phyloP scores from a whole-genome alignment of 1,284 basidiomycete genomes.

The Marasmius sp. region DNA sequence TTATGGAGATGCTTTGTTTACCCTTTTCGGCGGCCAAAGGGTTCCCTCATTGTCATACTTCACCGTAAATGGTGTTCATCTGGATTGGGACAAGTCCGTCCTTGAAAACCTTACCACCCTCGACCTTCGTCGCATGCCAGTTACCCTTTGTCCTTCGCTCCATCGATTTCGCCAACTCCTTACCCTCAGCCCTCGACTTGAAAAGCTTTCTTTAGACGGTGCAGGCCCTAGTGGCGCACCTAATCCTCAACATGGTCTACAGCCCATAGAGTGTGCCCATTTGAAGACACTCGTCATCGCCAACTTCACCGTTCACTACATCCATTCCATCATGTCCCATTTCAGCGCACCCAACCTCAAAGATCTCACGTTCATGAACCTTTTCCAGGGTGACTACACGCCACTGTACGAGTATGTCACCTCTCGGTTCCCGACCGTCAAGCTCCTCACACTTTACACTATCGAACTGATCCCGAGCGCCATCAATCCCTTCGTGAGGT shows the following conservation, averaged over 20 bases:
- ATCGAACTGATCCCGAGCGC: slow-evolving; percentile 31
- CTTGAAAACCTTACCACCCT: slow-evolving; percentile 54
- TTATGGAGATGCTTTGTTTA: slow-evolving; percentile 30
- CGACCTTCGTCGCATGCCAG: slow-evolving; percentile 58
- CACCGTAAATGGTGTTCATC: slow-evolving; percentile 52
- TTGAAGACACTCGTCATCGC: slow-evolving; percentile 52
- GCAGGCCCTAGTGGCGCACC: slow-evolving; percentile 47
- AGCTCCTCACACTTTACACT: slow-evolving; percentile 48
- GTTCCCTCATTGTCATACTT: slow-evolving; percentile 45
- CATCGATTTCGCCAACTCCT: slow-evolving; percentile 53
- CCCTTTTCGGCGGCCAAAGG: slow-evolving; percentile 46
- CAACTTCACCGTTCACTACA: slow-evolving; percentile 47
- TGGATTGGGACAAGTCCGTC: slow-evolving; percentile 51
- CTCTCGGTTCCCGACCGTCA: slow-evolving; percentile 45
- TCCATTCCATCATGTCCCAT: slow-evolving; percentile 41
- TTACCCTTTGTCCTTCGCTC: slow-evolving; percentile 46
- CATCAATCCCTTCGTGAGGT: slow-evolving; percentile 36
- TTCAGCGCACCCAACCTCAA: slow-evolving; percentile 51
- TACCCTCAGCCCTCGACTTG: slow-evolving; percentile 42
- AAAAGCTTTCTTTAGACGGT: slow-evolving; percentile 56
- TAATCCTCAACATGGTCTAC: neutral
- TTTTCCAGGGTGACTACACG: slow-evolving; percentile 48
- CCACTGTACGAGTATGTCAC: slow-evolving; percentile 44
- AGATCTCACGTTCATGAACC: slow-evolving; percentile 53
- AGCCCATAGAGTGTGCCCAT: slow-evolving; percentile 26